A percentile compares a stretch with the other conserved stretches of the same genome.
phyloP scores from a whole-genome alignment of 2,329 filamentous ascomycete genomes.

The Boeremia exigua region DNA sequence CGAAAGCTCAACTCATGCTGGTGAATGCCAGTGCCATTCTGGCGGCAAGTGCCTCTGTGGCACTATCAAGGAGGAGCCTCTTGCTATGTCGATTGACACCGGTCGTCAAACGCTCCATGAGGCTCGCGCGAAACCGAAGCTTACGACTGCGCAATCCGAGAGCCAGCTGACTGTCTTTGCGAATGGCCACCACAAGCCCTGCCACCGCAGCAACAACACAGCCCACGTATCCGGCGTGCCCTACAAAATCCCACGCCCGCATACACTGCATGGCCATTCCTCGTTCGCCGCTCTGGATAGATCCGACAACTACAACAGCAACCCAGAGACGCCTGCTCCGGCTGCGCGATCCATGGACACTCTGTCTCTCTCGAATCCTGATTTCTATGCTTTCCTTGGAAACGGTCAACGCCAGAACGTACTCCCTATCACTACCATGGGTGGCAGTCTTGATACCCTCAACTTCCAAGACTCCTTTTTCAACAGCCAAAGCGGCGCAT shows the following conservation, averaged over 20 bases:
- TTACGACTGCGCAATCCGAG: conserved; percentile 65
- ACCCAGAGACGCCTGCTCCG: conserved; percentile 25
- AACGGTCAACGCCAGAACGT: conserved; percentile 37
- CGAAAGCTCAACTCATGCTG: conserved; percentile 44
- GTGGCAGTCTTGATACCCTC: conserved; percentile 38
- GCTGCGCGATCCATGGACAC: conserved; percentile 45
- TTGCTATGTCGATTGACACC: conserved; percentile 54
- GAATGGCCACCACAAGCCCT: conserved; percentile 70
- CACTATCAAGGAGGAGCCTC: conserved; percentile 61
- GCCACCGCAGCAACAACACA: conserved; percentile 68
- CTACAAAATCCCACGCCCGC: conserved; percentile 64
- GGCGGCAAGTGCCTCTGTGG: conserved; percentile 67
- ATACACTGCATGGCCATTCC: conserved; percentile 44
- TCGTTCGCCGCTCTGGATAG: conserved; percentile 38
- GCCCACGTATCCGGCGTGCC: conserved; percentile 68
- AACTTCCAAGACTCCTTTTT: conserved; percentile 40
- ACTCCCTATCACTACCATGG: conserved; percentile 35
- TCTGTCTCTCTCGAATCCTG: conserved; percentile 45
- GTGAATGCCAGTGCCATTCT: conserved; percentile 61
- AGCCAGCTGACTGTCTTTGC: conserved; percentile 65
- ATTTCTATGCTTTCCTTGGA: conserved; percentile 46
- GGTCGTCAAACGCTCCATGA: conserved; percentile 53
- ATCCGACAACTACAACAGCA: conserved; percentile 28
- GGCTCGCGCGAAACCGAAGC: conserved; percentile 61
- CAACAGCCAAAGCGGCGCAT: conserved; percentile 29